These are phyloP conservation scores for Avena atlantica DNA, from an alignment of 176 grass and related monocot genomes.

Conservation along the genomic window DNA sequence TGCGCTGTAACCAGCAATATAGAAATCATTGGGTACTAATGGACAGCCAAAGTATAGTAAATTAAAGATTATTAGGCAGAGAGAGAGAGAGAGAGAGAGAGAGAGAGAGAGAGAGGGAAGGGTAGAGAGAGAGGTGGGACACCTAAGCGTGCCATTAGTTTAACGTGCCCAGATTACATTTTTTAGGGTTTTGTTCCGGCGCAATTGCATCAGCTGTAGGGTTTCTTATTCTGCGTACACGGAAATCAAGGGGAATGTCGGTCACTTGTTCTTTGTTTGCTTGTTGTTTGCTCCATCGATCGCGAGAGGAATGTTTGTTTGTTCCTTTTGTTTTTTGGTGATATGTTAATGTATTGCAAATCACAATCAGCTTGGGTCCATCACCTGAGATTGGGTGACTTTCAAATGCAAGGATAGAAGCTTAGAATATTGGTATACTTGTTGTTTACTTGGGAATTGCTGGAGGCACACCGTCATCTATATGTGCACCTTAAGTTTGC, in stretches of 20 bases:
- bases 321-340: constrained; percentile 46
- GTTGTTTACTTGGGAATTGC: neutral
- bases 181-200: constrained; percentile 19
- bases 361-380: constrained; percentile 54
- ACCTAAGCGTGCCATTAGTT: constrained; percentile 57
- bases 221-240: constrained; percentile 28
- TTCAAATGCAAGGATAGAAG: constrained; percentile 21
- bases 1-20: constrained; percentile 57
- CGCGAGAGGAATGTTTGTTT: constrained; percentile 51
- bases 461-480: neutral
- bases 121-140: neutral
- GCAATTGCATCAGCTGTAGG: constrained; percentile 33
- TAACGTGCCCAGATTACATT: constrained; percentile 47
- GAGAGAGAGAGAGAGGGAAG: neutral
- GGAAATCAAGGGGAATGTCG: constrained; percentile 60
- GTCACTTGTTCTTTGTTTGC: constrained; percentile 60
- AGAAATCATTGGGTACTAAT: constrained; percentile 28
- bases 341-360: constrained; percentile 46
- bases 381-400: constrained; percentile 45
- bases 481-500: neutral
- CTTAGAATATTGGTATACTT: constrained; percentile 12
- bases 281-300: constrained; percentile 50
- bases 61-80: constrained; percentile 43
- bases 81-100: neutral
- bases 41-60: constrained; percentile 30